These are phyloP conservation scores for Colletotrichum trifolii DNA, from an alignment of 2,329 filamentous ascomycete genomes.

Conservation along the genomic window DNA sequence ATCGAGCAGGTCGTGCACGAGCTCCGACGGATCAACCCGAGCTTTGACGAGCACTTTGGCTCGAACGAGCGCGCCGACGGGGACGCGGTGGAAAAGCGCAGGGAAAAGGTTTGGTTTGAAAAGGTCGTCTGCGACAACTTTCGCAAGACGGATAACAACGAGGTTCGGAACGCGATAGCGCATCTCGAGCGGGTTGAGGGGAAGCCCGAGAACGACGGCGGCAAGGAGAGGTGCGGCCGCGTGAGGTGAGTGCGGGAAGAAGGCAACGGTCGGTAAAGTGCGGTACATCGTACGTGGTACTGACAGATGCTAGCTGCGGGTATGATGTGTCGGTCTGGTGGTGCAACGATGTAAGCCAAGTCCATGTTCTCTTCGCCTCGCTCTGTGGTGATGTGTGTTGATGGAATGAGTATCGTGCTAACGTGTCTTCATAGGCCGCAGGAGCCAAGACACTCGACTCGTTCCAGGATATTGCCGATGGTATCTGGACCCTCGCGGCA, in stretches of 20 bases:
- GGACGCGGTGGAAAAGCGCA: neutral
- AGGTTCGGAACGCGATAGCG: neutral
- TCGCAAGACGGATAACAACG: neutral
- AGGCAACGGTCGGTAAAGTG: neutral
- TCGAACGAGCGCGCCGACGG: neutral
- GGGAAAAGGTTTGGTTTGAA: neutral
- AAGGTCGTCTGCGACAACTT: slow-evolving; percentile 7
- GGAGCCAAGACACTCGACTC: neutral
- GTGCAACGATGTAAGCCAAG: slow-evolving; percentile 14
- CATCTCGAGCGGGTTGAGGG: neutral
- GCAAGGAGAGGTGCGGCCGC: neutral
- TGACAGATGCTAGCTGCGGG: neutral
- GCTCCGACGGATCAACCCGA: slow-evolving; percentile 4
- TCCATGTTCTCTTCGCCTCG: neutral
- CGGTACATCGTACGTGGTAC: accelerated
- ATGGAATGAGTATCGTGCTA: neutral
- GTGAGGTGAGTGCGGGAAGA: slow-evolving; percentile 2
- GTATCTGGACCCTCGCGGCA: neutral
- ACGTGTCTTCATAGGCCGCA: neutral
- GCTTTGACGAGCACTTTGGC: neutral
- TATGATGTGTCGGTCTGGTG: slow-evolving; percentile 6
- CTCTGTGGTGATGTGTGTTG: neutral
- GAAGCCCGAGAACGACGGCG: neutral
- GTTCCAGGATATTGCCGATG: neutral
- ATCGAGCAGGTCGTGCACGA: slow-evolving; percentile 7